phyloP scores from a whole-genome alignment of 768 basidiomycete genomes.

The Naematelia encephala region DNA sequence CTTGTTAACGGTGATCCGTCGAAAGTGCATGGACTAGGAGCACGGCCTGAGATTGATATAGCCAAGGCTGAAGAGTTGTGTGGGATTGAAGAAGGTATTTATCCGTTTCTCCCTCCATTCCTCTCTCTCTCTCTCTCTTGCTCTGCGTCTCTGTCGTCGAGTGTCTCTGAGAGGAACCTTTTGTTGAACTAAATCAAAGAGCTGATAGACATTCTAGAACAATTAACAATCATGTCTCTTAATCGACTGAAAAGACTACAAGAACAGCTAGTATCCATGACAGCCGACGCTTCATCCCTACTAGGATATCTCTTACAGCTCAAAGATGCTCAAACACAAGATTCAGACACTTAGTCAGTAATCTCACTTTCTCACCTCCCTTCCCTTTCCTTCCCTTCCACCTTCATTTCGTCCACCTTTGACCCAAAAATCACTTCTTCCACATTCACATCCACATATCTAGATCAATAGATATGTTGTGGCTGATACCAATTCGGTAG shows the following conservation, averaged over 20 bases:
- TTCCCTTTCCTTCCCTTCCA: not conserved
- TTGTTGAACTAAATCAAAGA: not conserved
- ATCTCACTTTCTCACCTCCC: not conserved
- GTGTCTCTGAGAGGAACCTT: too few relatives aligned
- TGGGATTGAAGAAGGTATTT: constrained; percentile 62
- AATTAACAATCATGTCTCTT: constrained; percentile 68
- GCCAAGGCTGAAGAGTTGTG: constrained; percentile 66
- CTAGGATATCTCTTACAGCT: constrained; percentile 79
- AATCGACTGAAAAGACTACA: constrained; percentile 65
- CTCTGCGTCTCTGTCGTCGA: too few relatives aligned
- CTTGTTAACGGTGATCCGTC: constrained; percentile 6
- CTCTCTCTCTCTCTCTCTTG: not conserved
- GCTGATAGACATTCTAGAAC: constrained; percentile 55
- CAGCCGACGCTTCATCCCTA: constrained; percentile 68
- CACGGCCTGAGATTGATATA: constrained; percentile 70
- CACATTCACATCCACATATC: too few relatives aligned
- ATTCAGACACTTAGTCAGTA: constrained; percentile 45
- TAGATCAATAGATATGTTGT: too few relatives aligned
- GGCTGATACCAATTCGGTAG: constrained; percentile 73
- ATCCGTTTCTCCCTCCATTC: not conserved
- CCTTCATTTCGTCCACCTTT: not conserved
- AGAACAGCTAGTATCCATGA: constrained; percentile 66
- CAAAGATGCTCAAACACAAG: constrained; percentile 45
- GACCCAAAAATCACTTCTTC: too few relatives aligned
- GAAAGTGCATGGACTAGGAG: constrained; percentile 60